Conservation (phyloP, 352 stramenopile genomes). For the Thraustotheca clavata region DNA sequence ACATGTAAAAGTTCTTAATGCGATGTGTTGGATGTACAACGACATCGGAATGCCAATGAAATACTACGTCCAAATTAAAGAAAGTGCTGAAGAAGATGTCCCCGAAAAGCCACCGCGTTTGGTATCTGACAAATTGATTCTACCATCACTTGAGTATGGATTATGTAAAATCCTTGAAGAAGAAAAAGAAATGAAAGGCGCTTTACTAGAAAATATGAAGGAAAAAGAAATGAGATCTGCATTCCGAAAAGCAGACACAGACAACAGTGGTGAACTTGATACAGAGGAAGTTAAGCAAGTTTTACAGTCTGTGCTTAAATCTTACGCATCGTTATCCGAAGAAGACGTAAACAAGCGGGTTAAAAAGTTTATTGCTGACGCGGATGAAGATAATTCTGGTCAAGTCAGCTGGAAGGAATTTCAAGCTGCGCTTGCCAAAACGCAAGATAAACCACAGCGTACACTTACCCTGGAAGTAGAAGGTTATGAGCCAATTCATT, state of each 20-base stretch:
- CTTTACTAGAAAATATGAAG: constrained; percentile 70
- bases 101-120: constrained; percentile 35
- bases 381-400: constrained; percentile 67
- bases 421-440: constrained; percentile 73
- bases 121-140: constrained; percentile 24
- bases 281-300: constrained; percentile 67
- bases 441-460: constrained; percentile 49
- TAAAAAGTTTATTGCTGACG: constrained; percentile 68
- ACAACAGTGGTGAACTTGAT: constrained; percentile 69
- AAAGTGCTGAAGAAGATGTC: constrained; percentile 32
- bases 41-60: constrained; percentile 69
- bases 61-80: constrained; percentile 76
- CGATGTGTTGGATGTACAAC: constrained; percentile 81
- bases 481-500: constrained; percentile 53
- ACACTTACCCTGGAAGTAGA: constrained; percentile 73
- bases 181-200: constrained; percentile 57
- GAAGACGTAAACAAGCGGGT: constrained; percentile 45
- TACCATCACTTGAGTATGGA: constrained; percentile 40
- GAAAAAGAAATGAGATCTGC: constrained; percentile 78
- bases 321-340: constrained; percentile 35
- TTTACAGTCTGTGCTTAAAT: constrained; percentile 41
- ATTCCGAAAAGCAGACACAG: constrained; percentile 64
- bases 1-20: constrained; percentile 74
- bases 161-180: constrained; percentile 54
- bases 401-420: constrained; percentile 84